Evolutionary conservation across 768 basidiomycete species (phyloP).

Genomic region (Tricholoma terreum): DNA sequence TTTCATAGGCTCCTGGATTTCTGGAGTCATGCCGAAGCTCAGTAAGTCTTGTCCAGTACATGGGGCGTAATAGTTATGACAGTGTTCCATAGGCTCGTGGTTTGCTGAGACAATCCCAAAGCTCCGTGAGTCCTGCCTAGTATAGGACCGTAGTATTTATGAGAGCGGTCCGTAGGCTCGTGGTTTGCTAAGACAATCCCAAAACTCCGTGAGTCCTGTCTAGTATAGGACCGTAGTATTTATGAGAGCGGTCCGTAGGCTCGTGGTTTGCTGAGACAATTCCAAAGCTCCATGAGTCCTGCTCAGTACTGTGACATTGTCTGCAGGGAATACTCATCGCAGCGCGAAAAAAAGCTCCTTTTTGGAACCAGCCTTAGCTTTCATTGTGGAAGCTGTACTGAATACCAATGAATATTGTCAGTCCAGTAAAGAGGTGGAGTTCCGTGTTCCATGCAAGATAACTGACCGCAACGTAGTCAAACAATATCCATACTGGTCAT

Average conservation of each 20-base stretch:
- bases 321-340: no score
- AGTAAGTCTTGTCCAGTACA: no score
- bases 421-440: background rate
- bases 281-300: no score
- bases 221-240: background rate
- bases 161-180: background rate
- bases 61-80: no score
- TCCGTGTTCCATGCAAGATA: background rate
- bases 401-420: constrained; percentile 10
- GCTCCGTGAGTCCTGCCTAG: background rate
- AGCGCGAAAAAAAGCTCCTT: no score
- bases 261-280: background rate
- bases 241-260: background rate
- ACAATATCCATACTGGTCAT: constrained; percentile 12
- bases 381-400: background rate
- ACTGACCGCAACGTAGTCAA: constrained; percentile 12
- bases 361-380: no score
- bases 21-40: no score
- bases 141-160: background rate
- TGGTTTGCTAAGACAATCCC: background rate
- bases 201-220: background rate
- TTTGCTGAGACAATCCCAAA: background rate
- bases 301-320: no score
- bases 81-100: background rate
- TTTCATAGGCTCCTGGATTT: no score